Base-by-base conservation (phyloP, 1,139 yeast genomes). In the Geotrichum macrosporum region DNA sequence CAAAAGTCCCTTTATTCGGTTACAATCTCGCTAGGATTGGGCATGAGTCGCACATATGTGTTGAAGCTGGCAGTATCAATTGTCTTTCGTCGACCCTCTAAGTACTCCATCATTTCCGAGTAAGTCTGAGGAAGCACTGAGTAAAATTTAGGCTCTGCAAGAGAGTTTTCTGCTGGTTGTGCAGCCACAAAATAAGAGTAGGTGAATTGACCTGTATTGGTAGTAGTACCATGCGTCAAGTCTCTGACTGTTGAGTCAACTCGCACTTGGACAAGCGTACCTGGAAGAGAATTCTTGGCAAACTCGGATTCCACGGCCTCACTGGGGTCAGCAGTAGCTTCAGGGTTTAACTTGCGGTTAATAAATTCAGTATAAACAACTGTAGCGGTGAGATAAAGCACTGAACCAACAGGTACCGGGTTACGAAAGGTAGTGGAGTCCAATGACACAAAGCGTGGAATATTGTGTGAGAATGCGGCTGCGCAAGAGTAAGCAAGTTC, bases 331-430 rank as follows among this genome's bases (percentile, higher is more conserved):
- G 47, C 35, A 35, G 53, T 43, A 19, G 51, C 50, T 18, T 47
- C 50, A 19, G 50, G 41, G 20, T 39, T 27, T 18, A 36, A 29
- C 33, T 48, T 49, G n/a, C 64, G 54, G 18, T 53, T 54, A 33
- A 61, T 57, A 31, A 61, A 63, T 51, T 63, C 63, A 5, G 96
- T 87, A 65, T 88, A 87, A 22, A 85, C 86, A 10, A 88, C 85
- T 8, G 82, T 73, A 0, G 96, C 92, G 46, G 79, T 75, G 79
- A 87, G 78, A 50, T 83, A 81, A 47, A 88, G 70, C 15, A 88
- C 95, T 2, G 92, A 80, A 1, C 96, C 96, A 19, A 88, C 96
- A 1, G 96, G 96, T 4, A 88, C 96, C 1, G 96, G 96, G 21
- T 88, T 84, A 58, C 84, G 81, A 72, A 88, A 88, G 19, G 94